Evolutionary conservation across 2,329 filamentous ascomycete genomes (phyloP).

Genomic region (Zymoseptoria crescenta): DNA sequence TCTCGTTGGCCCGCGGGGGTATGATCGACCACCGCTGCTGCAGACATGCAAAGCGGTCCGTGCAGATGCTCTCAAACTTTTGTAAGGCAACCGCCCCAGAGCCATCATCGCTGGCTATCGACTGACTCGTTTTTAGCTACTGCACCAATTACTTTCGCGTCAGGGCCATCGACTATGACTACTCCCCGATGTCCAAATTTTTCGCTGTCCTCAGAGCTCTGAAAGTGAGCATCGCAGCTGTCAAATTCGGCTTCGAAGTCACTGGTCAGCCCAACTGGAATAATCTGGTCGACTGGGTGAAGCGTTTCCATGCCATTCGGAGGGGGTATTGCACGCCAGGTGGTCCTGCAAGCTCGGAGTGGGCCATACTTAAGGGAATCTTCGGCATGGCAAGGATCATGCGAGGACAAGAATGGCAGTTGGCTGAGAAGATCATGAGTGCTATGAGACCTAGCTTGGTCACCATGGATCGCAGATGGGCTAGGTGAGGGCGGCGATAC

Average conservation of each 20-base stretch:
- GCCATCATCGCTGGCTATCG: background rate
- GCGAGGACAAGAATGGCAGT: background rate
- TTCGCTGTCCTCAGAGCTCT: background rate
- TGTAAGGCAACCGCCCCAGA: background rate
- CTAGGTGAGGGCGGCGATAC: no score
- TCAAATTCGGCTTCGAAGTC: background rate
- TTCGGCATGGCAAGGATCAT: background rate
- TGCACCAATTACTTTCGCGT: background rate
- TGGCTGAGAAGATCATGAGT: background rate
- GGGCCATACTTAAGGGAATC: background rate
- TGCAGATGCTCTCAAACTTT: slow-evolving; percentile 7
- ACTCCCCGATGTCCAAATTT: background rate
- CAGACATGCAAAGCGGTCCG: slow-evolving; percentile 5
- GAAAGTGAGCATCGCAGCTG: no score
- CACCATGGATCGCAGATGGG: background rate
- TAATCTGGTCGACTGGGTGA: background rate
- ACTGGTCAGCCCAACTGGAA: background rate
- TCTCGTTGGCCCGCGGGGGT: background rate
- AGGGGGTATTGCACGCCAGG: background rate
- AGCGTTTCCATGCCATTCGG: background rate
- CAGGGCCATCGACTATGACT: background rate
- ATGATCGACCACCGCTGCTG: slow-evolving; percentile 1
- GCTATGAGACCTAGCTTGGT: background rate
- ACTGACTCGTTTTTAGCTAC: background rate
- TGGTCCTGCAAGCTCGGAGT: no score